Evolutionary conservation across 2,329 filamentous ascomycete genomes (phyloP).

Genomic region (Teratosphaeria epicoccoides): DNA sequence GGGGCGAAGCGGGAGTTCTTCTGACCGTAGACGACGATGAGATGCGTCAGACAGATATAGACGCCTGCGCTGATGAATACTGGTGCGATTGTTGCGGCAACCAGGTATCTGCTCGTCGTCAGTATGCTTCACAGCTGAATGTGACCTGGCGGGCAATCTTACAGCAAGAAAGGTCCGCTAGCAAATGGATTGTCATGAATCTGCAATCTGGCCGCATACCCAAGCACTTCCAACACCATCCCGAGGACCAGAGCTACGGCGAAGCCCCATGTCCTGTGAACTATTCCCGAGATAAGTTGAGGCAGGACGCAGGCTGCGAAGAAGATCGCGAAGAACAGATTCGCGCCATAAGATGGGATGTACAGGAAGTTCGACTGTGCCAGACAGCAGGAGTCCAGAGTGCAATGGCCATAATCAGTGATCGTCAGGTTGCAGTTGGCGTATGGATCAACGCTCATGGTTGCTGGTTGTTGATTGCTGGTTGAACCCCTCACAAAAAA

Average conservation of each 20-base stretch:
- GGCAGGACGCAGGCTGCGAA: constrained; percentile 40
- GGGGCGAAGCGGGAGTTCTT: constrained; percentile 13
- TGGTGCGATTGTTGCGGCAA: constrained; percentile 46
- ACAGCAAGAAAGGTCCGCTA: constrained; percentile 40
- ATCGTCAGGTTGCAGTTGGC: constrained; percentile 15
- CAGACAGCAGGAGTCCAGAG: constrained; percentile 21
- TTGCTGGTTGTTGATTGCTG: neutral
- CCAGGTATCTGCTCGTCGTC: constrained; percentile 38
- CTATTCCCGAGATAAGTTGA: constrained; percentile 41
- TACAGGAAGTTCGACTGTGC: constrained; percentile 40
- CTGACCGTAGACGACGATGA: constrained; percentile 46
- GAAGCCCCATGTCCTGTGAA: constrained; percentile 47
- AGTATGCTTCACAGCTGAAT: neutral
- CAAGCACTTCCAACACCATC: constrained; percentile 42
- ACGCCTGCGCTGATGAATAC: constrained; percentile 47
- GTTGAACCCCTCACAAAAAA: too few species aligned
- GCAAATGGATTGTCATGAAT: constrained; percentile 45
- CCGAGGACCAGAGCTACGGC: constrained; percentile 39
- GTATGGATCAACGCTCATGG: constrained; percentile 11
- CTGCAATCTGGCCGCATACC: constrained; percentile 46
- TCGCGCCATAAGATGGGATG: constrained; percentile 35
- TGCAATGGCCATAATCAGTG: constrained; percentile 11
- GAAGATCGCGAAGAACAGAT: constrained; percentile 41
- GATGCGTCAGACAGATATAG: constrained; percentile 48
- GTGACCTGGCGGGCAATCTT: constrained; percentile 16